Base-by-base conservation (phyloP, 202 grass and related monocot genomes). In the Bolboschoenoplectus hybrid region DNA sequence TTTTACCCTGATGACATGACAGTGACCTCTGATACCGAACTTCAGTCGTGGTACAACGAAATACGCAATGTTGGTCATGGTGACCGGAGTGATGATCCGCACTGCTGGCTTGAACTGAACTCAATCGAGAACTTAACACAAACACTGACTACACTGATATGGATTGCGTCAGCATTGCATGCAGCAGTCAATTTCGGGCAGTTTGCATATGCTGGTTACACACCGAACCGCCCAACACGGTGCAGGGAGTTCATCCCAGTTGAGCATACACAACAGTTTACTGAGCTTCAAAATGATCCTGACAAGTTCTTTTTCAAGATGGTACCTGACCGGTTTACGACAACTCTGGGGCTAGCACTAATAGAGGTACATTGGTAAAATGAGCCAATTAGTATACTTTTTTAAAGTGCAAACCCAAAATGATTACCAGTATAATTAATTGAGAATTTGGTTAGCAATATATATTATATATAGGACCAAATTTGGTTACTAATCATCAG, bases 151-250 rank as follows among this genome's bases (percentile, higher is more conserved):
- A 98, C 93, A 76, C 87, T 98, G 64, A 68, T 98, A 87, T 98
- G 96, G 96, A 90, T 89, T 11, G 96, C 93, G 2, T 95, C 96
- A 0, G 96, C 96, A 36, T 89, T 98, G 61, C 96, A 98, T 86
- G 96, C 96, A 0, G 75, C 96, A 50, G 91, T 98, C 44, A 98
- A 98, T 88, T 98, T 98, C 40, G 96, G 96, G 10, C 93, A 95
- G 91, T 98, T 87, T 68, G 91, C 82, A 5, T 98, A 98, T 87
- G 96, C 96, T 1, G 96, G 96, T 3, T 98, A 85, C 85, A 85
- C 89, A n/a, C 90, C 91, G 1, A 98, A 98, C 91, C 87, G 96
- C 0, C 96, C 96, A 10, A 98, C 91, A 17, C 87, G 86, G 82
- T 98, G 96, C 93, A 86, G 91, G 17, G 78, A 86, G 64, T 96